Base-by-base conservation (phyloP, 2,329 filamentous ascomycete species). In the Curvularia eragrostidis region DNA sequence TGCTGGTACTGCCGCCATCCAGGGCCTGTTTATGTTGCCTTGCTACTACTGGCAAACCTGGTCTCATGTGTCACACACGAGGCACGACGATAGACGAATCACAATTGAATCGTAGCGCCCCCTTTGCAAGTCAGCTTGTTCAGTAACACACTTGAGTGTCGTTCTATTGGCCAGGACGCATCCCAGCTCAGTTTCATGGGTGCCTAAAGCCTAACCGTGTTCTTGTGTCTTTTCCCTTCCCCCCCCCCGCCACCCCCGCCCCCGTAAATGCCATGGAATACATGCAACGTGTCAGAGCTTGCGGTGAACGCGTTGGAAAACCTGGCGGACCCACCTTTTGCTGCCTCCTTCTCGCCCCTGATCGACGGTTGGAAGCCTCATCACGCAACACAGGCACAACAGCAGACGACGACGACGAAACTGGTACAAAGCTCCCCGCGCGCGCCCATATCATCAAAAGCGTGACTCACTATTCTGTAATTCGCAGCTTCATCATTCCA, bases 251-350 rank as follows among this genome's bases (percentile, higher is more conserved):
- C n/a, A n/a, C n/a, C n/a, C n/a, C n/a, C n/a, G n/a, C n/a, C n/a
- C n/a, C n/a, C n/a, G n/a, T n/a, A n/a, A 24, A 24, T 60, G 52
- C 58, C 62, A 49, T 41, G 58, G 54, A 53, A 55, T 59, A 58
- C 53, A 49, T 58, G 54, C 58, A 56, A 63, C 61, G 61, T 65
- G 67, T 64, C 60, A 56, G 50, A 42, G 10, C 43, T 19, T 46
- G 43, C 15, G 9, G 18, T 46, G 26, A 32, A 46, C 26, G 15
- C n/a, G 15, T 19, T 30, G 15, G 21, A n/a, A n/a, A 42, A 21
- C 39, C 39, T 18, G 19, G 21, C 41, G 6, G n/a, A 21, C 26
- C 43, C 43, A 26, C 28, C 26, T n/a, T 13, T 46, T 46, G 19
- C 26, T 13, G 3, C 30, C 7, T 9, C 6, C 30, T 24, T 12